These are phyloP conservation scores for Phytophthora cactorum DNA, from an alignment of 352 stramenopile species.

Conservation along the genomic window DNA sequence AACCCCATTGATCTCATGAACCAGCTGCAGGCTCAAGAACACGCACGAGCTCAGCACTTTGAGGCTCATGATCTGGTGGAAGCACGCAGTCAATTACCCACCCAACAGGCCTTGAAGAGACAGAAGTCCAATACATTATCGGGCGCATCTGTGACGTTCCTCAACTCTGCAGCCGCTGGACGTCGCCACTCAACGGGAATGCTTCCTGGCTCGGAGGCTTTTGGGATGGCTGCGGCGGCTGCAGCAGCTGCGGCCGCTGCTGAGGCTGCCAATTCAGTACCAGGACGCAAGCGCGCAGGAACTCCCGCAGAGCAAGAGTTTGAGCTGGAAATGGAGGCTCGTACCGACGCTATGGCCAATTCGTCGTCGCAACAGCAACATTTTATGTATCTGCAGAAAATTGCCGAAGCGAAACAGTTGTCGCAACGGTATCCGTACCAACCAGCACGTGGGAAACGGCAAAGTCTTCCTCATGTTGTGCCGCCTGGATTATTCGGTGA, in stretches of 20 bases:
- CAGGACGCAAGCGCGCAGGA: constrained; percentile 23
- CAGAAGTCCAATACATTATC: constrained; percentile 48
- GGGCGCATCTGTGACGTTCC: constrained; percentile 30
- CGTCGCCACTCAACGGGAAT: constrained; percentile 58
- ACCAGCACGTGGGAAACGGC: constrained; percentile 40
- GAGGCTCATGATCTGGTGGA: constrained; percentile 30
- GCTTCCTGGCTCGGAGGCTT: constrained; percentile 43
- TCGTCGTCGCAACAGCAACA: constrained; percentile 24
- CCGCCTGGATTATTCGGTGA: constrained; percentile 33
- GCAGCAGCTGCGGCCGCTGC: constrained; percentile 29
- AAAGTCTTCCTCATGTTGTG: constrained; percentile 52
- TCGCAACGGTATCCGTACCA: constrained; percentile 28
- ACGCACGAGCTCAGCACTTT: constrained; percentile 21
- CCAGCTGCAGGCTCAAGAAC: constrained; percentile 10
- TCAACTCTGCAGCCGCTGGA: constrained; percentile 40
- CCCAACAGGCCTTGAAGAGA: constrained; percentile 42
- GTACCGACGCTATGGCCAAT: constrained; percentile 15
- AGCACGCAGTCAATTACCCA: constrained; percentile 28
- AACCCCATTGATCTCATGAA: constrained; percentile 30
- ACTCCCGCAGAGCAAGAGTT: constrained; percentile 44
- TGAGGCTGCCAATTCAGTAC: constrained; percentile 3
- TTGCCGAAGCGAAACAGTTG: constrained; percentile 35
- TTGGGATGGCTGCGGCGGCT: constrained; percentile 34
- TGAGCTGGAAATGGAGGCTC: constrained; percentile 42
- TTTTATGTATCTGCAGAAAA: constrained; percentile 33